These are phyloP conservation scores for Piromyces finnis DNA, from an alignment of 192 early-diverging fungal species.

Conservation along the genomic window DNA sequence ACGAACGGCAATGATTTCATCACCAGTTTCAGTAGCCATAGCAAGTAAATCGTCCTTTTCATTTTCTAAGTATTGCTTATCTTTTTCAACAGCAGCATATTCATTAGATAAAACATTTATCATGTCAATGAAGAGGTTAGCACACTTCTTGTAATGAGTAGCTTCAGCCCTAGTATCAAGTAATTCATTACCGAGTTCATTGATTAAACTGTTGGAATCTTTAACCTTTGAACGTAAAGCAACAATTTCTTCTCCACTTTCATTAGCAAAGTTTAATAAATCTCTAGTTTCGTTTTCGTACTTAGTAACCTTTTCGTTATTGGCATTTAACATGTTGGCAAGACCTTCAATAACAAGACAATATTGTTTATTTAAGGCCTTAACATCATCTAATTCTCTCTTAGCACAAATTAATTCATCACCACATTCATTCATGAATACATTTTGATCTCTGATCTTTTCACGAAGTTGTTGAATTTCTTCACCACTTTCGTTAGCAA, in stretches of 20 bases:
- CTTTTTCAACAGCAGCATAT: not conserved
- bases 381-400: not conserved
- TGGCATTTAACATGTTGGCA: not conserved
- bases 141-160: not conserved
- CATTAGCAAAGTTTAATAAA: not conserved
- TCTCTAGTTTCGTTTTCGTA: not conserved
- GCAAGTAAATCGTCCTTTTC: not conserved
- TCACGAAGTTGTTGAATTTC: not conserved
- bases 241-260: not conserved
- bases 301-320: not conserved
- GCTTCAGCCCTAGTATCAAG: not conserved
- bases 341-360: not conserved
- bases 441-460: not conserved
- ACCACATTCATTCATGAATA: not conserved
- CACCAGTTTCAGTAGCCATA: not conserved
- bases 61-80: not conserved
- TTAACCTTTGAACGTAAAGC: not conserved
- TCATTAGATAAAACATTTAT: not conserved
- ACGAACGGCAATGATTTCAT: not conserved
- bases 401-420: not conserved
- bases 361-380: not conserved
- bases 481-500: not conserved
- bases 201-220: not conserved
- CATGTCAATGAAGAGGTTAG: not conserved
- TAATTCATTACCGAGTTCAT: not conserved